Evolutionary conservation across 164 flowering plant species (phyloP).

Genomic region (Chimonanthus praecox): DNA sequence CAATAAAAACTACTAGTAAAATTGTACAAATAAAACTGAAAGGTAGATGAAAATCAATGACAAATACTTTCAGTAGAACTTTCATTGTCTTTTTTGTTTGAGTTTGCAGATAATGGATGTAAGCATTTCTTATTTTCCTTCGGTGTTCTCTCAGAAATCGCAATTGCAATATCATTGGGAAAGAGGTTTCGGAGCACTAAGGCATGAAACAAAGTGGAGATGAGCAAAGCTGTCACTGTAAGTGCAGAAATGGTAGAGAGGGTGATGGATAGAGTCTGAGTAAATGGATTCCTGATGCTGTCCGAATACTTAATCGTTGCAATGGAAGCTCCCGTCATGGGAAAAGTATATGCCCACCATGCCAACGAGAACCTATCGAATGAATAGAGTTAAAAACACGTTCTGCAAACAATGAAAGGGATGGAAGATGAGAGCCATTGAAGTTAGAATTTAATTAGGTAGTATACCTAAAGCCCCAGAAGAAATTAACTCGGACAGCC

Average conservation of each 20-base stretch:
- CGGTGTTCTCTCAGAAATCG: conserved; percentile 48
- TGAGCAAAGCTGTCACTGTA: conserved; percentile 48
- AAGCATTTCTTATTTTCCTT: conserved; percentile 38
- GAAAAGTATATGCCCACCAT: conserved; percentile 85
- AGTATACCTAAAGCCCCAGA: conserved; percentile 67
- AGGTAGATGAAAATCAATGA: too few relatives aligned
- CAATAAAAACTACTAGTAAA: too few relatives aligned
- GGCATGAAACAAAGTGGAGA: conserved; percentile 61
- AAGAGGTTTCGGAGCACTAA: conserved; percentile 70
- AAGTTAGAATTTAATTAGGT: too few relatives aligned
- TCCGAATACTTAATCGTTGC: conserved; percentile 63
- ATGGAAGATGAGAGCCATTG: too few relatives aligned
- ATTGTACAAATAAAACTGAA: too few relatives aligned
- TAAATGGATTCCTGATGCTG: conserved; percentile 37
- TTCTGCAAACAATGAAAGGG: neutral
- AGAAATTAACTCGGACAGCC: conserved; percentile 77
- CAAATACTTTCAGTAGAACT: conserved; percentile 5
- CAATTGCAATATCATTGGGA: conserved; percentile 87
- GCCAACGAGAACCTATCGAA: conserved; percentile 52
- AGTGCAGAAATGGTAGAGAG: conserved; percentile 50
- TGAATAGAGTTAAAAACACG: neutral
- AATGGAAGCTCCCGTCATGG: conserved; percentile 72
- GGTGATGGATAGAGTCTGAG: conserved; percentile 33
- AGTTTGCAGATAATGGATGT: conserved; percentile 29
- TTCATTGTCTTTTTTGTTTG: conserved; percentile 14